Evolutionary conservation across 75 land plant genomes (phyloP).

Genomic region (Sequoiadendron giganteum): DNA sequence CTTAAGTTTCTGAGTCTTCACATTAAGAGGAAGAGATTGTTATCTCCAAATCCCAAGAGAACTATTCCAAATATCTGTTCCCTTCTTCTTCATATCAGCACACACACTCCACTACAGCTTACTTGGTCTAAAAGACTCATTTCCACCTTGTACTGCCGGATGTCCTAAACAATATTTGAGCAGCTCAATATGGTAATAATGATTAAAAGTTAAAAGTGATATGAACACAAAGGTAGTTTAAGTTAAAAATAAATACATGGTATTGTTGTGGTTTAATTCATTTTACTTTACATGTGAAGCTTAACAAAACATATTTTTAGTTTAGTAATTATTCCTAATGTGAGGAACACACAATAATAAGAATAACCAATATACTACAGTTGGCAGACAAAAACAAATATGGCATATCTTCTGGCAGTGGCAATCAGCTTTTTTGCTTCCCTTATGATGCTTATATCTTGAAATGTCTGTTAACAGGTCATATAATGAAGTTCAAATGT

Average conservation of each 20-base stretch:
- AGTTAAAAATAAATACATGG: no score
- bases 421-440: not conserved
- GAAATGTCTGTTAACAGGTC: not conserved
- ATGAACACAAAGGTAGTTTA: no score
- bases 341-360: not conserved
- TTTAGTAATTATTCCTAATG: not conserved
- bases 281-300: no score
- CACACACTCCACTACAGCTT: not conserved
- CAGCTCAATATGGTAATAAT: not conserved
- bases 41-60: not conserved
- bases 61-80: no score
- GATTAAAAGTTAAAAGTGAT: no score
- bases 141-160: not conserved
- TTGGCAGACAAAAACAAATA: not conserved
- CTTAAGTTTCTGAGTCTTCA: not conserved
- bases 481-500: not conserved
- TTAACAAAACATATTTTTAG: no score
- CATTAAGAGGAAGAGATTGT: not conserved
- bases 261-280: no score
- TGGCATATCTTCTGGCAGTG: not conserved
- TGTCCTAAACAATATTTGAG: not conserved
- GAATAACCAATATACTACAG: not conserved
- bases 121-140: not conserved
- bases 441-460: not conserved
- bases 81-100: not conserved